phyloP scores from a whole-genome alignment of 1,284 basidiomycete genomes.

The Leccinum fuscescens region DNA sequence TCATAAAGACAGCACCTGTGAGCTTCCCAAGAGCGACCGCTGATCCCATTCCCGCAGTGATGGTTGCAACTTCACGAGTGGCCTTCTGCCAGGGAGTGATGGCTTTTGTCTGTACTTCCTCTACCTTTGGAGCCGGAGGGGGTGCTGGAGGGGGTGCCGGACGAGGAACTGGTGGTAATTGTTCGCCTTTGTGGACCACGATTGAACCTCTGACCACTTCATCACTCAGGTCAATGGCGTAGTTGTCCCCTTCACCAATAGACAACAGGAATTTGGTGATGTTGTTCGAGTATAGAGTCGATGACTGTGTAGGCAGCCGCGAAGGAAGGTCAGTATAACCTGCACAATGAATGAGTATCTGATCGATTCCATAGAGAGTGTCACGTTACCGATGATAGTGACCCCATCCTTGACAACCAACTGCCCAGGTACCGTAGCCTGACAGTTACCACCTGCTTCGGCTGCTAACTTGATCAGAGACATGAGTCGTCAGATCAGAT shows the following conservation, averaged over 20 bases:
- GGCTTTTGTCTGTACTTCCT: conserved; percentile 53
- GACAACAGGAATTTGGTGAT: conserved; percentile 85
- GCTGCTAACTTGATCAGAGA: conserved; percentile 52
- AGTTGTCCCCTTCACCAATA: conserved; percentile 63
- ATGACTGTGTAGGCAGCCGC: conserved; percentile 81
- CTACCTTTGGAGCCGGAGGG: conserved; percentile 50
- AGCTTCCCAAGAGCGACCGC: conserved; percentile 72
- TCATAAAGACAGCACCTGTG: conserved; percentile 79
- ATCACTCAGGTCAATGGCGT: conserved; percentile 69
- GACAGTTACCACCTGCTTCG: conserved; percentile 83
- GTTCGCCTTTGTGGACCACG: conserved; percentile 65
- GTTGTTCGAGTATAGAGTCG: conserved; percentile 86
- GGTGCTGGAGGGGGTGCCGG: conserved; percentile 58
- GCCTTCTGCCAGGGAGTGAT: conserved; percentile 84
- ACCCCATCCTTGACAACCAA: conserved; percentile 68
- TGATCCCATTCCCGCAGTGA: conserved; percentile 75
- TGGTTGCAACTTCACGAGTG: conserved; percentile 64
- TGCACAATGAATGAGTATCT: conserved; percentile 29
- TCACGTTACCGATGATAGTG: conserved; percentile 64
- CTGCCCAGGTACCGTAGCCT: conserved; percentile 74
- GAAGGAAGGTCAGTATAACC: conserved; percentile 82
- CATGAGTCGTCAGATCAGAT: conserved; percentile 15
- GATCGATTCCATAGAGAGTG: background rate
- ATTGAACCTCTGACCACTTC: conserved; percentile 82
- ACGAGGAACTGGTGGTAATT: conserved; percentile 66